phyloP scores from a whole-genome alignment of 2,329 filamentous ascomycete species.

The Cytospora mali region DNA sequence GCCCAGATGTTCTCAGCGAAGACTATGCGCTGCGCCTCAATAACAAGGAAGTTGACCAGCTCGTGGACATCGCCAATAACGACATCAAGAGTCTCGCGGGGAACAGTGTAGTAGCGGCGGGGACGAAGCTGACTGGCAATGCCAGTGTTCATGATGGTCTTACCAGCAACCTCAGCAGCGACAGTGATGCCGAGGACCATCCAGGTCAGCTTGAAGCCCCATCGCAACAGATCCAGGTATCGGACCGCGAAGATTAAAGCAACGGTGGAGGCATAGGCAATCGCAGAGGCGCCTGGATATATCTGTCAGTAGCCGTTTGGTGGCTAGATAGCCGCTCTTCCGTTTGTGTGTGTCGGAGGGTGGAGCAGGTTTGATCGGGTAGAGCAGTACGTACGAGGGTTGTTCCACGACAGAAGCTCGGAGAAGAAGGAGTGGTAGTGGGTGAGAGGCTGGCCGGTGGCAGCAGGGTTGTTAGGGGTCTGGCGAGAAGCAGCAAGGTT shows the following conservation, averaged over 20 bases:
- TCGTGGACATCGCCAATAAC: conserved; percentile 67
- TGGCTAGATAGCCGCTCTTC: background rate
- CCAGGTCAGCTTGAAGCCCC: conserved; percentile 66
- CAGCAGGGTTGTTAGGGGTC: conserved; percentile 55
- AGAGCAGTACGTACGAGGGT: conserved; percentile 57
- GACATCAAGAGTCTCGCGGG: conserved; percentile 62
- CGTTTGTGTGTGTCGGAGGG: background rate
- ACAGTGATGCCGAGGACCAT: conserved; percentile 63
- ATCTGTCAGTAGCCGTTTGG: conserved; percentile 32
- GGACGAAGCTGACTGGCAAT: conserved; percentile 68
- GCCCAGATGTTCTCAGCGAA: conserved; percentile 68
- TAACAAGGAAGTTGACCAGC: conserved; percentile 72
- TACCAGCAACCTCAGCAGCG: conserved; percentile 62
- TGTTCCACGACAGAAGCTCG: conserved; percentile 70
- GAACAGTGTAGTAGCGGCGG: conserved; percentile 67
- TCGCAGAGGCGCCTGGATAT: conserved; percentile 60
- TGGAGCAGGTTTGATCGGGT: background rate
- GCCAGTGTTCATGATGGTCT: conserved; percentile 62
- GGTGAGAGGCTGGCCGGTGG: conserved; percentile 64
- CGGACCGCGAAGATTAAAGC: conserved; percentile 63
- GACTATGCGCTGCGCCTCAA: conserved; percentile 68
- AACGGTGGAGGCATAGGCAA: conserved; percentile 63
- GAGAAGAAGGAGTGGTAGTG: conserved; percentile 74
- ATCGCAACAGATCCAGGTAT: conserved; percentile 69
- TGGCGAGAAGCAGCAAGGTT: conserved; percentile 61